phyloP scores from a whole-genome alignment of 331 rosid species.

The Dryas integrifolia region DNA sequence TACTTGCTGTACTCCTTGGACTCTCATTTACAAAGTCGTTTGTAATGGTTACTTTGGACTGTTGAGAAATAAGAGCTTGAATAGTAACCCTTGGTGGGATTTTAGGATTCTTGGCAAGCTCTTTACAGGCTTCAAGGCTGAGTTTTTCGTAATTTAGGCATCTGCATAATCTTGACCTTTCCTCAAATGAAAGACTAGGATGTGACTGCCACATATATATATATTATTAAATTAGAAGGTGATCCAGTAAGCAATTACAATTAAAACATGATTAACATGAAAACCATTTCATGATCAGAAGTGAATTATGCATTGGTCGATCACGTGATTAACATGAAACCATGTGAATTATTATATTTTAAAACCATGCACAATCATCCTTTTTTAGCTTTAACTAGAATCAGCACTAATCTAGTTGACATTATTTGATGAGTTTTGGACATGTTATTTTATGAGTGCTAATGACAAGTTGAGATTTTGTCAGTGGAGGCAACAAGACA shows the following conservation, averaged over 20 bases:
- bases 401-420: too few species aligned
- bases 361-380: too few species aligned
- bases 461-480: conserved; percentile 15
- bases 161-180: conserved; percentile 67
- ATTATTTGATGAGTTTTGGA: too few species aligned
- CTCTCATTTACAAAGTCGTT: conserved; percentile 20
- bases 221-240: not conserved
- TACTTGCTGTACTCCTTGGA: conserved; percentile 21
- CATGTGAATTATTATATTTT: too few species aligned
- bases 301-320: too few species aligned
- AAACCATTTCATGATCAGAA: too few species aligned
- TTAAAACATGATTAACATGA: not conserved
- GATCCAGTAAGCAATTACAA: not conserved
- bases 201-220: conserved; percentile 55
- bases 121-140: conserved; percentile 65
- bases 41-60: conserved; percentile 35
- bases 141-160: conserved; percentile 68
- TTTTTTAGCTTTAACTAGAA: too few species aligned
- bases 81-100: conserved; percentile 74
- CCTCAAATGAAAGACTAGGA: conserved; percentile 49
- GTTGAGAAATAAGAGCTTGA: conserved; percentile 73
- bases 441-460: not conserved
- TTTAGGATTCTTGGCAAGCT: conserved; percentile 75
- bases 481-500: not conserved
- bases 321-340: too few species aligned